These are phyloP conservation scores for Pelargonium cotyledonis DNA, from an alignment of 441 rosid genomes.

Conservation along the genomic window DNA sequence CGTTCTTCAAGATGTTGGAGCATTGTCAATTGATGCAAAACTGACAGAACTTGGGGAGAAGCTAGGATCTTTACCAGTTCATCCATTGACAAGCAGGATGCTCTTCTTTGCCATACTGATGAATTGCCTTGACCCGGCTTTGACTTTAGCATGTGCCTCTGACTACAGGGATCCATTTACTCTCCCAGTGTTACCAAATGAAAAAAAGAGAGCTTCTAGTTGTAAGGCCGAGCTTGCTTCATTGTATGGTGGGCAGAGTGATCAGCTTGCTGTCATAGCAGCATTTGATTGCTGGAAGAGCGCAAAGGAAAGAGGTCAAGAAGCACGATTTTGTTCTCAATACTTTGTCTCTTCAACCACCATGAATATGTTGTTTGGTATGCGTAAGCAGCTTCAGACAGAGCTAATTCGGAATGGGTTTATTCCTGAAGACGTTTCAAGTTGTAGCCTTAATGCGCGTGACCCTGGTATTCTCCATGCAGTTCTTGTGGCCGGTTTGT, in stretches of 20 bases:
- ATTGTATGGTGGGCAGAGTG: slow-evolving; percentile 77
- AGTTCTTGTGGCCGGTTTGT: slow-evolving; percentile 82
- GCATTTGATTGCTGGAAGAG: slow-evolving; percentile 89
- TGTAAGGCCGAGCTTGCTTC: slow-evolving; percentile 81
- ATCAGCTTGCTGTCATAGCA: slow-evolving; percentile 83
- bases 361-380: slow-evolving; percentile 73
- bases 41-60: slow-evolving; percentile 90
- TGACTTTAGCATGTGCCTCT: slow-evolving; percentile 89
- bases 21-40: slow-evolving; percentile 65
- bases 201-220: slow-evolving; percentile 64
- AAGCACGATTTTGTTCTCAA: slow-evolving; percentile 61
- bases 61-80: slow-evolving; percentile 80
- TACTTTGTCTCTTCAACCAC: slow-evolving; percentile 67
- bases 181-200: slow-evolving; percentile 64
- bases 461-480: slow-evolving; percentile 73
- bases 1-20: slow-evolving; percentile 87
- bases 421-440: slow-evolving; percentile 54
- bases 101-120: slow-evolving; percentile 84
- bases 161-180: slow-evolving; percentile 87
- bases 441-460: slow-evolving; percentile 57
- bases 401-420: slow-evolving; percentile 64
- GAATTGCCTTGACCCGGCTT: slow-evolving; percentile 95
- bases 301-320: slow-evolving; percentile 57
- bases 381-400: slow-evolving; percentile 77
- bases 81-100: slow-evolving; percentile 92